Percentiles rank a stretch among this genome's conserved stretches.
Evolutionary conservation across 441 rosid genomes (phyloP).

Genomic region (Kokia cookei): DNA sequence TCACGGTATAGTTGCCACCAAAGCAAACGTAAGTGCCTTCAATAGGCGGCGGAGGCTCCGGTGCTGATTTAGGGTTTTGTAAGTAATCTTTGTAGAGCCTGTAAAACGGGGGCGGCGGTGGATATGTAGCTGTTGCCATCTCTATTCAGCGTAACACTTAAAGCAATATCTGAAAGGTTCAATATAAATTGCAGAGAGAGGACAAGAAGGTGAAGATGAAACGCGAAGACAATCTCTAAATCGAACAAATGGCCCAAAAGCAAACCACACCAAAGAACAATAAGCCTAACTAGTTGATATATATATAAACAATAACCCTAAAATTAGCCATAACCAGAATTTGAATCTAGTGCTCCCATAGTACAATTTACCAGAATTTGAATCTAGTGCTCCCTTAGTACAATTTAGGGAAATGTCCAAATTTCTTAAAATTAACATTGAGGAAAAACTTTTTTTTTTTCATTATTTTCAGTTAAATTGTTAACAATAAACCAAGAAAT

Average conservation of each 20-base stretch:
- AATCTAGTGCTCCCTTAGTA: too few species aligned
- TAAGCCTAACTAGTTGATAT: not conserved
- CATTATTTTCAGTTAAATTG: not conserved
- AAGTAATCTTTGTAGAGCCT: conserved; percentile 81
- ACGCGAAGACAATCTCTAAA: not conserved
- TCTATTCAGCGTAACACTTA: not conserved
- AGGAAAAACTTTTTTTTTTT: not conserved
- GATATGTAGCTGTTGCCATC: conserved; percentile 90
- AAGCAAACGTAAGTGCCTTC: conserved; percentile 70
- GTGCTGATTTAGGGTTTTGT: conserved; percentile 61
- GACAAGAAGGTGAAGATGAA: not conserved
- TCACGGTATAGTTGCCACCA: conserved; percentile 72
- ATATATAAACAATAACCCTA: not conserved
- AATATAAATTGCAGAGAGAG: not conserved
- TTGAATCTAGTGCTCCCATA: too few species aligned
- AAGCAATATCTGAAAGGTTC: not conserved
- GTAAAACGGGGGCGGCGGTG: conserved; percentile 89
- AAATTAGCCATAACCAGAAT: not conserved
- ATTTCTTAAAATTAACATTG: not conserved
- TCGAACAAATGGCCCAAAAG: not conserved
- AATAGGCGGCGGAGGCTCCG: conserved; percentile 74
- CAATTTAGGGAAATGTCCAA: too few species aligned
- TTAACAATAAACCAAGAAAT: not conserved
- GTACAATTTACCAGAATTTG: too few species aligned
- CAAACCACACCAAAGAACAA: too few species aligned